phyloP scores from a whole-genome alignment of 1,139 yeast genomes.

The Saccharomyces hybrid region DNA sequence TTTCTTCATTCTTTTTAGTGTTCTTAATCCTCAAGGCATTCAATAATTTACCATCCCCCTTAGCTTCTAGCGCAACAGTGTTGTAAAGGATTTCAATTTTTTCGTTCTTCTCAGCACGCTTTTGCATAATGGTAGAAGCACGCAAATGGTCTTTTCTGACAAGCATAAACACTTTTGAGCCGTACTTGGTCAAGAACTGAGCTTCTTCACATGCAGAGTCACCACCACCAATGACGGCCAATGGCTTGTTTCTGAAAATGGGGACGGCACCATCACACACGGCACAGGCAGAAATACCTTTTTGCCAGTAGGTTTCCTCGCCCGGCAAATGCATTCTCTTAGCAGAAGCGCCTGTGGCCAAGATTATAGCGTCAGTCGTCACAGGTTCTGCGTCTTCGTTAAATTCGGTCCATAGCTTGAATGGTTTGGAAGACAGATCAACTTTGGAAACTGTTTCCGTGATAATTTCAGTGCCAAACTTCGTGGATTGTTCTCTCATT shows the following conservation, averaged over 20 bases:
- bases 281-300: conserved; percentile 98
- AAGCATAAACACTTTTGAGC: conserved; percentile 84
- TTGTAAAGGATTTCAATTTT: conserved; percentile 88
- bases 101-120: conserved; percentile 73
- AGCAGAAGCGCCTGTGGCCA: conserved; percentile 98
- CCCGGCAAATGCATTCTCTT: conserved; percentile 91
- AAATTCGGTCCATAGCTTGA: conserved; percentile 95
- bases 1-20: conserved; percentile 60
- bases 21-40: conserved; percentile 55
- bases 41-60: conserved; percentile 83
- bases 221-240: conserved; percentile 97
- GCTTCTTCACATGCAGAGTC: conserved; percentile 99
- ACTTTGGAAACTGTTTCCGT: conserved; percentile 92
- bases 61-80: conserved; percentile 78
- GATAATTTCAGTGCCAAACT: conserved; percentile 87
- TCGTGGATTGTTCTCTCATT: conserved; percentile 80
- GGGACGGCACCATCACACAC: conserved; percentile 99
- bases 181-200: conserved; percentile 89
- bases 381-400: conserved; percentile 82
- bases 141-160: conserved; percentile 92
- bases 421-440: conserved; percentile 78
- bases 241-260: conserved; percentile 92
- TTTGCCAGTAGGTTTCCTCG: conserved; percentile 97
- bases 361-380: conserved; percentile 84
- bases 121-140: conserved; percentile 95